phyloP scores from a whole-genome alignment of 768 basidiomycete genomes.

The Tremella fuciformis region DNA sequence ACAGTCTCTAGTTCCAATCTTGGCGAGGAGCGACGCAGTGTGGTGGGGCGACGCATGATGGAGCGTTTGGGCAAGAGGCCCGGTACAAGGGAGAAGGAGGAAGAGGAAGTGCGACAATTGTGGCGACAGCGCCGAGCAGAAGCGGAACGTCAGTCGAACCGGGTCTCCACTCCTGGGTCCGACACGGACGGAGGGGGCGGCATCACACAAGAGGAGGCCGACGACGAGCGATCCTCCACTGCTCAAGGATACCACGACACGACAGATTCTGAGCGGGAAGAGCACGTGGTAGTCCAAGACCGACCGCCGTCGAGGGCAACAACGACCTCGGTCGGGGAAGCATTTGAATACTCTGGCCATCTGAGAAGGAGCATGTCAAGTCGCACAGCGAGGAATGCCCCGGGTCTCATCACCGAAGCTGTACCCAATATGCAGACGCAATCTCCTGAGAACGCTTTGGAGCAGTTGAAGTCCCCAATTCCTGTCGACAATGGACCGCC shows the following conservation, averaged over 20 bases:
- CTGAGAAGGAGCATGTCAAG: conserved; percentile 41
- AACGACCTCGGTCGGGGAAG: conserved; percentile 34
- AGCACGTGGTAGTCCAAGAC: conserved; percentile 19
- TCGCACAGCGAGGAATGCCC: conserved; percentile 31
- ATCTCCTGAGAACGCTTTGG: not conserved
- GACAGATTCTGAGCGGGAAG: not conserved
- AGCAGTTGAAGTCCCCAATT: conserved; percentile 8
- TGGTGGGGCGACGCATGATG: conserved; percentile 52
- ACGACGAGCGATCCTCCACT: not conserved
- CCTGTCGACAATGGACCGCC: conserved; percentile 1
- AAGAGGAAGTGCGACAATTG: conserved; percentile 34
- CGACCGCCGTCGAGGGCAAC: conserved; percentile 41
- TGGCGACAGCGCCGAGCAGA: conserved; percentile 30
- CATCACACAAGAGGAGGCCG: conserved; percentile 11
- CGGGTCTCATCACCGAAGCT: conserved; percentile 5
- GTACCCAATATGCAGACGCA: not conserved
- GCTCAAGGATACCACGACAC: not conserved
- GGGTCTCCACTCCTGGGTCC: not conserved
- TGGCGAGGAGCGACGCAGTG: conserved; percentile 50
- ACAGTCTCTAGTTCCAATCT: conserved; percentile 47
- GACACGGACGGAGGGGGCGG: conserved; percentile 13
- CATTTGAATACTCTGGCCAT: conserved; percentile 49
- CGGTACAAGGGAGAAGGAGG: conserved; percentile 39
- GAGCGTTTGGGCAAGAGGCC: conserved; percentile 43
- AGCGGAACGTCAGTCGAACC: not conserved